Evolutionary conservation across 2,329 filamentous ascomycete species (phyloP).

Genomic region (Diaporthe vaccinii): DNA sequence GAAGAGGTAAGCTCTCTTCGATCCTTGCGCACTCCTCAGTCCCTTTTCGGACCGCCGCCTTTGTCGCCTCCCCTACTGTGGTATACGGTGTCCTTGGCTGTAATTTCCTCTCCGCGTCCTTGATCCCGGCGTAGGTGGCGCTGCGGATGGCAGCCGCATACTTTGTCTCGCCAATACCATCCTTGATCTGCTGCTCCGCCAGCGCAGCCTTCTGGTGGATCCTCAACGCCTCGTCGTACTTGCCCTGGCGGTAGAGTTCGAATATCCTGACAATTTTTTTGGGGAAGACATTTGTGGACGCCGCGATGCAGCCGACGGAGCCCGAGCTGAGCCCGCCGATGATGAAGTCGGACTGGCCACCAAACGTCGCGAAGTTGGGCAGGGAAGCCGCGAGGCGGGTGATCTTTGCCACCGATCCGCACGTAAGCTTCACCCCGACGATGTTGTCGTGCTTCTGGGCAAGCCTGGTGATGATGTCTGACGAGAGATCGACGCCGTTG

Average conservation of each 20-base stretch:
- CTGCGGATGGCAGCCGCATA: conserved; percentile 71
- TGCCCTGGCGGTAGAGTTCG: conserved; percentile 67
- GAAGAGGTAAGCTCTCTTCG: conserved; percentile 15
- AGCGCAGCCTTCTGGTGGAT: conserved; percentile 71
- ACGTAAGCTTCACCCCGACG: conserved; percentile 74
- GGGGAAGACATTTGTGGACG: conserved; percentile 70
- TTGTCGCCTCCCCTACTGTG: not conserved
- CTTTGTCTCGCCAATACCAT: conserved; percentile 73
- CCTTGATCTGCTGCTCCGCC: conserved; percentile 73
- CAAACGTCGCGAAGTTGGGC: conserved; percentile 72
- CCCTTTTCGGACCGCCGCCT: not conserved
- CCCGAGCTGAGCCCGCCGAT: conserved; percentile 68
- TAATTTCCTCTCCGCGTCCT: conserved; percentile 17
- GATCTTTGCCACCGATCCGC: conserved; percentile 72
- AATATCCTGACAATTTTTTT: conserved; percentile 68
- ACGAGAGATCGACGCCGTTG: conserved; percentile 74
- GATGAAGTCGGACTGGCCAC: conserved; percentile 79
- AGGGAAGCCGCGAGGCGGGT: conserved; percentile 66
- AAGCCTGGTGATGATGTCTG: conserved; percentile 67
- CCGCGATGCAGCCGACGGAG: conserved; percentile 68
- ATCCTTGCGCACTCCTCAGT: conserved; percentile 2
- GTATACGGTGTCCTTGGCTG: conserved; percentile 11
- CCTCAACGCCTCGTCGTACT: conserved; percentile 66
- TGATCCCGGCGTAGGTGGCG: conserved; percentile 53
- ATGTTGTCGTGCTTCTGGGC: conserved; percentile 64